Conservation (phyloP, 176 grass and related monocot species). For the Musa beccarii region DNA sequence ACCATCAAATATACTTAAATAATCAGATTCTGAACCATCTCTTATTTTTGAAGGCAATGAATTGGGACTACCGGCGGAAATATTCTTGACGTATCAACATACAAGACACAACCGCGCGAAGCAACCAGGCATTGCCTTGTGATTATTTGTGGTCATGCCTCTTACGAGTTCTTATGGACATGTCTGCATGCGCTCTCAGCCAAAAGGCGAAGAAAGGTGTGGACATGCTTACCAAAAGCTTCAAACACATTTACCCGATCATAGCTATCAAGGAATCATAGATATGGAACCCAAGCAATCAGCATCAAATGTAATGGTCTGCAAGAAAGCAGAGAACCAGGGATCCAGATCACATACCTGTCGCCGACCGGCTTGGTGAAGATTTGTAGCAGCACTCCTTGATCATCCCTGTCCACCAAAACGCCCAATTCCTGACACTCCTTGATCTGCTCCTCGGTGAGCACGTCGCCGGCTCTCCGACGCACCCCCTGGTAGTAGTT, state of each 20-base stretch:
- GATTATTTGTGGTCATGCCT: neutral
- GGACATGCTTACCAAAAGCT: neutral
- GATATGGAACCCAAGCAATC: neutral
- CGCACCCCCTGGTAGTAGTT: constrained; percentile 74
- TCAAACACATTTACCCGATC: no score
- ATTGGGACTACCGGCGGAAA: neutral
- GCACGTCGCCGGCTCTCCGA: constrained; percentile 55
- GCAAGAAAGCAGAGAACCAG: neutral
- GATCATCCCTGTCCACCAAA: constrained; percentile 91
- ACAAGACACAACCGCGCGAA: neutral
- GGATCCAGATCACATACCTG: constrained; percentile 37
- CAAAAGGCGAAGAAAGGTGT: neutral
- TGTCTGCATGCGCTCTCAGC: neutral
- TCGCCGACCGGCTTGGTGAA: constrained; percentile 91
- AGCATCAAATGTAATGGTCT: neutral
- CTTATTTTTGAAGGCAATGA: neutral
- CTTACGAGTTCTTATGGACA: neutral
- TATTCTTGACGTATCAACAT: neutral
- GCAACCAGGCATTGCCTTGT: neutral
- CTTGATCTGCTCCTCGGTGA: constrained; percentile 67
- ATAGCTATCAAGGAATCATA: no score
- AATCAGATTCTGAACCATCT: no score
- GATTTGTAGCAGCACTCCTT: constrained; percentile 86
- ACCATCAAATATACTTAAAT: no score
- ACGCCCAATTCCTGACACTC: constrained; percentile 79